Evolutionary conservation across 1,139 yeast genomes (phyloP), one percentile per base, ranked within the genome.

Genomic region (Candida glucosophila): DNA sequence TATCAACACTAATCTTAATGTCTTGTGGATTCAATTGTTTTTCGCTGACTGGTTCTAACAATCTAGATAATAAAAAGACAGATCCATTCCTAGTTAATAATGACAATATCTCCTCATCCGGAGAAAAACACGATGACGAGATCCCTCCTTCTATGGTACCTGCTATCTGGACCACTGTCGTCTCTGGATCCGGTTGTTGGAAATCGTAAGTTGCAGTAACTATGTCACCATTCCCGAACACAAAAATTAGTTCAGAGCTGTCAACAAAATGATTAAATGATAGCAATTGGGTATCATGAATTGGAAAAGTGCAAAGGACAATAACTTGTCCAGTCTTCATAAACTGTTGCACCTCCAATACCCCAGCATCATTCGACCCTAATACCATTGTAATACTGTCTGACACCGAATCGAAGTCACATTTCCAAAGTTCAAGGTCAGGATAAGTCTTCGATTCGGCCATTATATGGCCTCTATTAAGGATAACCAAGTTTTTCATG

Each of bases 131-230:
- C 1, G 95, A 92, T 12, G 85, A 77, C 20, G 55, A 47, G 10
- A 88, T 58, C 0, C 90, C 92, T 20, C 65, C 72, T 41, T 86
- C 96, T 17, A 90, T 76, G 13, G 88, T 69, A 0, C 97, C 97
- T 5, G 81, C 90, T 30, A 88, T 77, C 44, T 77, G 85, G 16
- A 77, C 73, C 3, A 64, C 37, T 1, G 82, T 67, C 13, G 67
- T 52, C 24, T 70, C 73, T 23, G 64, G 60, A 41, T 77, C 77
- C 1, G 71, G 61, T 2, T 45, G 43, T 2, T 48, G 36, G 10
- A 64, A 52, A 36, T 73, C 78, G 40, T 79, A 79, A n/a, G 73
- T 67, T 2, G 79, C 77, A 11, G 71, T 61, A 17, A 78, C 55
- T n/a, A 79, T 70, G 44, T 79, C 90, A 38, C 92, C 92, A 37